Conservation (phyloP, 192 early-diverging fungal species). For the Backusella tarrabulga region DNA sequence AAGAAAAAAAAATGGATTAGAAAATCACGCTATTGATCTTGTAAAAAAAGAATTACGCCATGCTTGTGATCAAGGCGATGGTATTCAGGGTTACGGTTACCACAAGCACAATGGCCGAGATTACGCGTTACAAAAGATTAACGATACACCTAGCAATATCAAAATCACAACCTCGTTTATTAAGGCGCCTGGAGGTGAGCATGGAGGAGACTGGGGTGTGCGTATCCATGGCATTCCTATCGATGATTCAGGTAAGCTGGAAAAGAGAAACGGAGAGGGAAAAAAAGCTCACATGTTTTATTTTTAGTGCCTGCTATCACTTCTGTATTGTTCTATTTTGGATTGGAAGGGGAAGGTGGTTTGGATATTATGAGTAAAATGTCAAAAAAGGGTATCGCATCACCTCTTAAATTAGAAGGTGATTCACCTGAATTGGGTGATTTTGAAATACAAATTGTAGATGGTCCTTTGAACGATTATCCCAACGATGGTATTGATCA, state of each 20-base stretch:
- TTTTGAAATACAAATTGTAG: slow-evolving; percentile 61
- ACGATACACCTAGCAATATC: slow-evolving; percentile 63
- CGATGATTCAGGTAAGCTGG: slow-evolving; percentile 29
- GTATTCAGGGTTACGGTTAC: slow-evolving; percentile 83
- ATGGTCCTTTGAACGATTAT: slow-evolving; percentile 32
- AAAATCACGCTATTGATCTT: no score
- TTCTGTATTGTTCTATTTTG: slow-evolving; percentile 74
- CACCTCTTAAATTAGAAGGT: slow-evolving; percentile 48
- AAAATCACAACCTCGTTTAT: slow-evolving; percentile 73
- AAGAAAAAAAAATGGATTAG: not conserved
- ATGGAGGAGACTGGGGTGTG: slow-evolving; percentile 77
- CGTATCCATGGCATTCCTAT: slow-evolving; percentile 74
- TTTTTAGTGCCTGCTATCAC: not conserved
- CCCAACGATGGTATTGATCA: slow-evolving; percentile 11
- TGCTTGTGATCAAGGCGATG: slow-evolving; percentile 85
- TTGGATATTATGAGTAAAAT: slow-evolving; percentile 45
- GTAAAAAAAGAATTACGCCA: slow-evolving; percentile 63
- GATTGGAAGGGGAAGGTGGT: slow-evolving; percentile 70
- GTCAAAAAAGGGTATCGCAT: slow-evolving; percentile 26
- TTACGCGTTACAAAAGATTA: slow-evolving; percentile 75
- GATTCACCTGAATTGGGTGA: slow-evolving; percentile 67
- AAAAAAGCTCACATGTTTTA: not conserved
- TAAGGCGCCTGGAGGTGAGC: slow-evolving; percentile 58
- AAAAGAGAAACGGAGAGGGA: no score
- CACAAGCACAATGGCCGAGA: slow-evolving; percentile 80